Conservation (phyloP, 2,329 filamentous ascomycete genomes). For the Fusarium fujikuroi region DNA sequence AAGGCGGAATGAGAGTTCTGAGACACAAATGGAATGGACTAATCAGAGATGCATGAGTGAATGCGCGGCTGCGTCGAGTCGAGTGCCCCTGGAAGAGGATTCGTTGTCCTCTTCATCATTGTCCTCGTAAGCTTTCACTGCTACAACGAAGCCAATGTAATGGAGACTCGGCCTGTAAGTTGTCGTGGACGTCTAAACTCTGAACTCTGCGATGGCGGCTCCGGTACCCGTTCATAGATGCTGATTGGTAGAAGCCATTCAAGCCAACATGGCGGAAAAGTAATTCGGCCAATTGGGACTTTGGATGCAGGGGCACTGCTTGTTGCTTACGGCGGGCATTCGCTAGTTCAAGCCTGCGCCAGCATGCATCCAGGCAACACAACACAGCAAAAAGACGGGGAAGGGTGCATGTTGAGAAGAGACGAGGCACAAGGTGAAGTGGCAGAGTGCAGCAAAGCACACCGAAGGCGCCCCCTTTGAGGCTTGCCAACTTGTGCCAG, state of each 20-base stretch:
- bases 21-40: conserved; percentile 8
- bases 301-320: conserved; percentile 21
- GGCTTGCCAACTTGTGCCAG: neutral
- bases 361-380: conserved; percentile 5
- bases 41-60: conserved; percentile 15
- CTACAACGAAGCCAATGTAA: conserved; percentile 14
- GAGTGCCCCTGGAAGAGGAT: conserved; percentile 1
- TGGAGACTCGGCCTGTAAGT: conserved; percentile 29
- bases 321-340: conserved; percentile 32
- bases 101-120: conserved; percentile 34
- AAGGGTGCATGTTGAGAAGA: neutral
- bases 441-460: neutral
- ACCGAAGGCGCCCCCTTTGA: neutral
- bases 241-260: conserved; percentile 17
- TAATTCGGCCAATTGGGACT: conserved; percentile 29
- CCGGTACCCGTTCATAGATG: conserved; percentile 29
- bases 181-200: conserved; percentile 20
- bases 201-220: conserved; percentile 36
- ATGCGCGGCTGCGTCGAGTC: conserved; percentile 3
- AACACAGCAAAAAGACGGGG: conserved; percentile 1
- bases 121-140: conserved; percentile 29
- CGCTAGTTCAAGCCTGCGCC: conserved; percentile 23
- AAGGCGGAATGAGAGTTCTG: conserved; percentile 27
- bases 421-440: neutral
- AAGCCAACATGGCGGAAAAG: conserved; percentile 19